Conservation (phyloP, 495 filamentous ascomycete genomes). For the Talaromyces borbonicus region DNA sequence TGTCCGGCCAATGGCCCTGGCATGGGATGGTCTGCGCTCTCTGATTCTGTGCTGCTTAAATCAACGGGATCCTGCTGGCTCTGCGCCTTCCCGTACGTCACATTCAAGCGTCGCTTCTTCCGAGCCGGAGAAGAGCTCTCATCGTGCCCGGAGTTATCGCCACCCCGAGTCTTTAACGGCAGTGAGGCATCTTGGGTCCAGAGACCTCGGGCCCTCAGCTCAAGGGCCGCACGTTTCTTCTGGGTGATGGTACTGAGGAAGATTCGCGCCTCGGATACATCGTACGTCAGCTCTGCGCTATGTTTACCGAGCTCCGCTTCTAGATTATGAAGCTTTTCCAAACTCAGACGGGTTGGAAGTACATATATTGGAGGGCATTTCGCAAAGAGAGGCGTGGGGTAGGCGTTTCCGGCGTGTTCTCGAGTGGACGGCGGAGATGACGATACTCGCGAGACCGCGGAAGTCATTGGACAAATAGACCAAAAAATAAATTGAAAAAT, state of each 20-base stretch:
- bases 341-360: conserved; percentile 56
- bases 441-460: not conserved
- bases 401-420: not conserved
- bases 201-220: conserved; percentile 57
- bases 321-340: conserved; percentile 48
- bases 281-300: conserved; percentile 55
- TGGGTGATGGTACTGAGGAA: conserved; percentile 62
- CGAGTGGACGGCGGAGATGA: not conserved
- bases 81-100: conserved; percentile 23
- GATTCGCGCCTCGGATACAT: conserved; percentile 60
- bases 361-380: conserved; percentile 58
- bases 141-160: too few relatives aligned
- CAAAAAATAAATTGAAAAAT: too few relatives aligned
- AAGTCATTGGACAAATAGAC: too few relatives aligned
- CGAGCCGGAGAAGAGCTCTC: not conserved
- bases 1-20: too few relatives aligned
- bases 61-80: conserved; percentile 2
- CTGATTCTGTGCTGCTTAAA: not conserved
- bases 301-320: conserved; percentile 50
- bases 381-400: conserved; percentile 5
- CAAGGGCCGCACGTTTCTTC: conserved; percentile 61
- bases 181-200: conserved; percentile 60
- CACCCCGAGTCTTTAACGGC: too few relatives aligned
- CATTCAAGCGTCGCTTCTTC: conserved; percentile 21
- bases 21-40: not conserved